A percentile compares a stretch with the other conserved stretches of the same genome.
Conservation (phyloP, 2,329 filamentous ascomycete species). For the Botrytis fragariae region DNA sequence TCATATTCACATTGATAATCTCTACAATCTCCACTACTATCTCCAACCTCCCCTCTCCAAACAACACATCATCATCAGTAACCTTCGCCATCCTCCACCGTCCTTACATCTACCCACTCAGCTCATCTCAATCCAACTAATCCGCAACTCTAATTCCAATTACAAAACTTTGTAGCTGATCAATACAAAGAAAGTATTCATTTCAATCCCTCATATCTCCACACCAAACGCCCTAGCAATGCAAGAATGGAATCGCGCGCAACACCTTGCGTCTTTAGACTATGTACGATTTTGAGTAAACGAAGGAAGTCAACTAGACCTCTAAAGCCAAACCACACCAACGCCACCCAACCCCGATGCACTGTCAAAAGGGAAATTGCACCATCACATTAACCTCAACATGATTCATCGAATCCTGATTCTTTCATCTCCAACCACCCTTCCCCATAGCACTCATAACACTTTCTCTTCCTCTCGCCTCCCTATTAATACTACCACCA, state of each 20-base stretch:
- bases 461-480: conserved; percentile 35
- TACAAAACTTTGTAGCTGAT: background rate
- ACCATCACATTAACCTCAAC: background rate
- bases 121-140: background rate
- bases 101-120: too few species aligned
- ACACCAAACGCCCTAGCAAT: background rate
- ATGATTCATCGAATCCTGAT: background rate
- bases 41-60: too few species aligned
- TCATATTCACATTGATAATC: background rate
- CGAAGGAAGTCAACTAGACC: background rate
- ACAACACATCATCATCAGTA: too few species aligned
- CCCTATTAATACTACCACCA: conserved; percentile 28
- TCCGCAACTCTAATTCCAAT: background rate
- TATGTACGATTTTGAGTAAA: background rate
- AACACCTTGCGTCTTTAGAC: background rate
- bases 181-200: background rate
- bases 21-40: background rate
- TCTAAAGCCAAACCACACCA: background rate
- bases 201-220: background rate
- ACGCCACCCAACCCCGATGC: background rate
- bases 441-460: conserved; percentile 34
- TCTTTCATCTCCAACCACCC: conserved; percentile 34
- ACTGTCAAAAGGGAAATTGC: background rate
- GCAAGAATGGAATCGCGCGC: background rate
- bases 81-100: too few species aligned